Percentiles rank a stretch among this genome's conserved stretches.
Evolutionary conservation across 257 asterid species (phyloP).

Genomic region (Paulownia fortunei): DNA sequence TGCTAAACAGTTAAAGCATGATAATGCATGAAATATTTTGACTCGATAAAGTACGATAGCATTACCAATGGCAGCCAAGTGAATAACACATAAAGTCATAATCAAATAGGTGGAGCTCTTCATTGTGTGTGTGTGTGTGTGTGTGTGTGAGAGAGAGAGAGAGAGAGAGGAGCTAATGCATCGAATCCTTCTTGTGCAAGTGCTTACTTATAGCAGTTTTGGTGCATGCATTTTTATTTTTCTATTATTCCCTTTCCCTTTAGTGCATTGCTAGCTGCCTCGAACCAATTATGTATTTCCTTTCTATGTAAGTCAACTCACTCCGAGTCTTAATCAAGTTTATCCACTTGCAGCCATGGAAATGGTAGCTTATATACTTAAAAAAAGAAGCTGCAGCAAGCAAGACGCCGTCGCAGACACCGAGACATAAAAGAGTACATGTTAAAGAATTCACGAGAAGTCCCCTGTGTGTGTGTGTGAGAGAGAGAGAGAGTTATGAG

Average conservation of each 20-base stretch:
- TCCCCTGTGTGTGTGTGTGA: no score
- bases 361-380: neutral
- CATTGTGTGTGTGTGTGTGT: slow-evolving; percentile 3
- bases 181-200: neutral
- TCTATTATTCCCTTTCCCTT: neutral
- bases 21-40: neutral
- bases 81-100: slow-evolving; percentile 18
- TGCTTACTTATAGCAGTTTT: neutral
- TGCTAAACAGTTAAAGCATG: neutral
- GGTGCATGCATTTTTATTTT: neutral
- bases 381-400: neutral
- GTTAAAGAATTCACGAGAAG: no score
- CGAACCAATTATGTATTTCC: neutral
- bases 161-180: no score
- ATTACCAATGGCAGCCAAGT: slow-evolving; percentile 16
- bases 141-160: no score
- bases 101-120: slow-evolving; percentile 23
- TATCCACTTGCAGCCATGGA: slow-evolving; percentile 1
- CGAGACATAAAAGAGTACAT: no score
- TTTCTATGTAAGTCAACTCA: neutral
- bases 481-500: no score
- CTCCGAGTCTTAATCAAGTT: neutral
- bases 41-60: neutral
- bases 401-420: neutral
- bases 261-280: neutral